Evolutionary conservation across 2,329 filamentous ascomycete species (phyloP), one percentile per base, ranked within the genome.

Genomic region (Tolypocladium tropicale): DNA sequence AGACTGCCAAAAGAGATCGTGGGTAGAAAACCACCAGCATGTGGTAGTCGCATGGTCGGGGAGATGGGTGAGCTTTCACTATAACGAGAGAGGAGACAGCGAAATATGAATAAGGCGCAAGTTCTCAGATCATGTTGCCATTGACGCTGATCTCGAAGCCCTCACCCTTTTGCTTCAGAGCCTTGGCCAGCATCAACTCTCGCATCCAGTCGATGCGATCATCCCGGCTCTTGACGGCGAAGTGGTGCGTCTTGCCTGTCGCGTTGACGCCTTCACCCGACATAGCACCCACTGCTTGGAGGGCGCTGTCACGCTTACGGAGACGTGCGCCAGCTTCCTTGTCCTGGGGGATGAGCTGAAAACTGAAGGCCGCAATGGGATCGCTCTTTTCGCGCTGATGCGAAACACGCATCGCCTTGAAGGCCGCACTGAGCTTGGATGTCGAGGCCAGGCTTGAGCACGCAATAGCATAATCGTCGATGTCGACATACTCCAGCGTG

Each of bases 141-240:
- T 93, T 93, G 60, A 92, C 83, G 67, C 84, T 88, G 64, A 94
- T 83, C 73, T 92, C 88, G 64, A 88, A 93, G 21, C 90, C 90
- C 63, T 90, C 85, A 51, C 83, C 85, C 79, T 92, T 94, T 72
- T 90, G 87, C 76, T 86, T 89, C 68, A 90, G 76, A 21, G 90
- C 90, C 76, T 94, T 94, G 55, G 90, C 90, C 50, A 95, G 82
- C 90, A 95, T 95, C 59, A 95, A 76, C 78, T 95, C 90, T 55
- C 90, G 80, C 90, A 95, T 95, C 94, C 94, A 99, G 70, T 96
- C 93, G 65, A 97, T 96, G 59, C 93, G 82, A 68, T 96, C 89
- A 67, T 96, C 90, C 16, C 91, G 82, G 64, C 79, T 84, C 73
- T 87, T 88, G 63, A 96, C 93, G 0, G 93, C 90, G 69, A 97